A percentile compares a stretch with the other conserved stretches of the same genome.
Conservation (phyloP, 2,329 filamentous ascomycete genomes). For the Hypomyces rosellus region DNA sequence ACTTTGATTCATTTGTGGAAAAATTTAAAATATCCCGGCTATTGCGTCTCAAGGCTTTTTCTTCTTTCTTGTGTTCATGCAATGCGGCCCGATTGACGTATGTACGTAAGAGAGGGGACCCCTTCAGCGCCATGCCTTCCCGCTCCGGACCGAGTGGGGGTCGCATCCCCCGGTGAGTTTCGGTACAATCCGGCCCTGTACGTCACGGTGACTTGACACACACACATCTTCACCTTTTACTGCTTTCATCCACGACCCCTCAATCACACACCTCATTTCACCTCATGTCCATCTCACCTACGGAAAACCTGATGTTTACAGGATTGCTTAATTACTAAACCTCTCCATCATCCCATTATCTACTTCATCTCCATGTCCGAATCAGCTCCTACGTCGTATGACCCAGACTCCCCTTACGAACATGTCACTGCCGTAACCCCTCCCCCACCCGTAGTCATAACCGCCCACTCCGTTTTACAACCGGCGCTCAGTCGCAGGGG, state of each 20-base stretch:
- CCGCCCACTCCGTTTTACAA: constrained; percentile 13
- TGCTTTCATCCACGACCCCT: too few relatives aligned
- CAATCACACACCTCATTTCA: too few relatives aligned
- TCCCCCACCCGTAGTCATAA: constrained; percentile 1
- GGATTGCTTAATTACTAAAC: background rate
- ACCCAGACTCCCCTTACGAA: constrained; percentile 11
- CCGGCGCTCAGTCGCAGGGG: constrained; percentile 26
- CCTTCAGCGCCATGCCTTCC: background rate
- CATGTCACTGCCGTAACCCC: constrained; percentile 10
- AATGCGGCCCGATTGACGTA: too few relatives aligned
- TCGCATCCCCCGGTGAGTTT: background rate
- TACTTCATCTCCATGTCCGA: background rate
- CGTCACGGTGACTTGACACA: too few relatives aligned
- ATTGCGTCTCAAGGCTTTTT: too few relatives aligned
- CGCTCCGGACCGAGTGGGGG: background rate
- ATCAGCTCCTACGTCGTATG: constrained; percentile 4
- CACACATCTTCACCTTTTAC: too few relatives aligned
- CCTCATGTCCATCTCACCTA: too few relatives aligned
- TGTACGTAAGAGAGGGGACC: too few relatives aligned
- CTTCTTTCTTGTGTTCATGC: too few relatives aligned
- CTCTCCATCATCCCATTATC: background rate
- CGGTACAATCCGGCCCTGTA: too few relatives aligned
- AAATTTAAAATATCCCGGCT: too few relatives aligned
- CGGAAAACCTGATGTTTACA: background rate
- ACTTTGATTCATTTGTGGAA: too few relatives aligned